phyloP scores from a whole-genome alignment of 495 filamentous ascomycete species.

The Aspergillus steynii region DNA sequence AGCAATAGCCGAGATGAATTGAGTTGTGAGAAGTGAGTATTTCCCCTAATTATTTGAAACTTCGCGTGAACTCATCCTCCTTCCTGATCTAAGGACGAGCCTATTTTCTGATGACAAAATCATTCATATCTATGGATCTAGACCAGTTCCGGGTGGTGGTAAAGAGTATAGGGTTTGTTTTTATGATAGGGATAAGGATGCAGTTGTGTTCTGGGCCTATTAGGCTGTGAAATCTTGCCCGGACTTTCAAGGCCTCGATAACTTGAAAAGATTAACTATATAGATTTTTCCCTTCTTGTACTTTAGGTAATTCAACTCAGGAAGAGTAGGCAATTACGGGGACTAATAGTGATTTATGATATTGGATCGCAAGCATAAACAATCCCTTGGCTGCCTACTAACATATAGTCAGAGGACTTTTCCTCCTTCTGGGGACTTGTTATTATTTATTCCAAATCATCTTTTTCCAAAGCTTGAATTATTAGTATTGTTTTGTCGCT shows the following conservation, averaged over 20 bases:
- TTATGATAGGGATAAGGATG: neutral
- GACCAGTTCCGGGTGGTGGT: neutral
- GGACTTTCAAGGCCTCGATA: neutral
- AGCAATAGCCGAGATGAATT: neutral
- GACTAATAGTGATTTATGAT: no score
- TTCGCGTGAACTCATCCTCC: neutral
- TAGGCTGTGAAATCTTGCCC: neutral
- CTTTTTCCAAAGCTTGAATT: no score
- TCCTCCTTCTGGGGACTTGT: no score
- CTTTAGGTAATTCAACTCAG: no score
- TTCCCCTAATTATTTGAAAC: neutral
- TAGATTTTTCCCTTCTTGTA: no score
- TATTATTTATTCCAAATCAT: no score
- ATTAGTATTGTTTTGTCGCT: no score
- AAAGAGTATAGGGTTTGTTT: neutral
- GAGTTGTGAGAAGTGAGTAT: neutral
- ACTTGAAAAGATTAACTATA: no score
- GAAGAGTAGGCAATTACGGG: no score
- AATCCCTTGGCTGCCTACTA: no score
- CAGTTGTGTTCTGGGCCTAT: neutral
- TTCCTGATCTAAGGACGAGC: neutral
- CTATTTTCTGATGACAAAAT: neutral
- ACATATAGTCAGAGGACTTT: no score
- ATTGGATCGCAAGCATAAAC: no score
- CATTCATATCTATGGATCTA: neutral